Percentiles rank a stretch among this genome's conserved stretches.
phyloP scores from a whole-genome alignment of 176 grass and related monocot species.

The Tillandsia fasciculata region DNA sequence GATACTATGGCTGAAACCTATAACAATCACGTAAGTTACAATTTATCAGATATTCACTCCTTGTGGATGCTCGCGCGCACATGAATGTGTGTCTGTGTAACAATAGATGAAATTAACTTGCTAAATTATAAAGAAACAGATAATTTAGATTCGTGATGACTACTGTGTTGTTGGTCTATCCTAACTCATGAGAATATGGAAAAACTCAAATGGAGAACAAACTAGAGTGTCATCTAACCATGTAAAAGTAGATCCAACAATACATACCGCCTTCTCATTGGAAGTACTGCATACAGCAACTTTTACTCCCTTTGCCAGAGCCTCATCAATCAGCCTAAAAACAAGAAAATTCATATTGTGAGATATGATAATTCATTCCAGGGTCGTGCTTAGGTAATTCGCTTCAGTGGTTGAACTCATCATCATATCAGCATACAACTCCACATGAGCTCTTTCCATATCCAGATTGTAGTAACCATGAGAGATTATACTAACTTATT shows the following conservation, averaged over 20 bases:
- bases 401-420: no score
- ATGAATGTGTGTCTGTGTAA: background rate
- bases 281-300: constrained; percentile 97
- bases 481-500: no score
- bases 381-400: no score
- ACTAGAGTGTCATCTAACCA: background rate
- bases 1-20: constrained; percentile 97
- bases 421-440: no score
- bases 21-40: constrained; percentile 1
- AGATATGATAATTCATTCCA: background rate
- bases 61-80: background rate
- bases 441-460: no score
- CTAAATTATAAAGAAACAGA: no score
- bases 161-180: no score
- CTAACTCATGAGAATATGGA: no score
- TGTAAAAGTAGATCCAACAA: background rate
- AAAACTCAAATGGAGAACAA: background rate
- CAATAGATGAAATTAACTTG: no score
- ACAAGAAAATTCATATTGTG: constrained; percentile 1
- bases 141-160: no score
- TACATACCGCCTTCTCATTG: constrained; percentile 89
- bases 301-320: constrained; percentile 70
- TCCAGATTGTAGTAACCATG: no score
- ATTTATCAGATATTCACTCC: background rate
- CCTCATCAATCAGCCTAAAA: constrained; percentile 87